These are phyloP conservation scores for Daldinia grandis DNA, from an alignment of 495 filamentous ascomycete species.

Conservation along the genomic window DNA sequence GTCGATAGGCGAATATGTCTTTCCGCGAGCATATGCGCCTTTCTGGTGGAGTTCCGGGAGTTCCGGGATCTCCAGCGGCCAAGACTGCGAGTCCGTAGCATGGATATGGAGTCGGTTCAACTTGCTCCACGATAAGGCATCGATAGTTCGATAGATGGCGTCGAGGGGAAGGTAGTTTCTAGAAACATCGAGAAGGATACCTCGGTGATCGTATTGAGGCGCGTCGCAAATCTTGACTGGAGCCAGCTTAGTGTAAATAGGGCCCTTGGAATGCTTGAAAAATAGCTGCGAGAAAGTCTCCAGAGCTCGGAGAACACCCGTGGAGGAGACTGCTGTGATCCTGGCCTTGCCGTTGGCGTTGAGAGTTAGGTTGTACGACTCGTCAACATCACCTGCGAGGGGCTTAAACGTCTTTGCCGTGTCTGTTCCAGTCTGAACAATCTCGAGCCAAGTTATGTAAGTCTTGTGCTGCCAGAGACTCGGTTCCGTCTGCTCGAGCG, in stretches of 20 bases:
- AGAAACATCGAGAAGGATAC: slow-evolving; percentile 76
- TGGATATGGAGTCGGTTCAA: slow-evolving; percentile 82
- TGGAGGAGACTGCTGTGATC: slow-evolving; percentile 68
- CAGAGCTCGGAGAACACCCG: slow-evolving; percentile 71
- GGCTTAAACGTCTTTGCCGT: slow-evolving; percentile 64
- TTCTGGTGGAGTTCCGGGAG: slow-evolving; percentile 72
- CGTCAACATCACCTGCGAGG: slow-evolving; percentile 69
- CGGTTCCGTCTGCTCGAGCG: slow-evolving; percentile 68
- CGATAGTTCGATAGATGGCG: slow-evolving; percentile 74
- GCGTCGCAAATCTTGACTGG: slow-evolving; percentile 72
- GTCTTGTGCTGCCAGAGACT: slow-evolving; percentile 49
- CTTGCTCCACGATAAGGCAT: slow-evolving; percentile 77
- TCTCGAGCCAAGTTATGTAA: slow-evolving; percentile 63
- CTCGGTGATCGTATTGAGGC: slow-evolving; percentile 75
- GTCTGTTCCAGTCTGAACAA: slow-evolving; percentile 66
- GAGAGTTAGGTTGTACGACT: slow-evolving; percentile 74
- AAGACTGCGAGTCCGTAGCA: slow-evolving; percentile 82
- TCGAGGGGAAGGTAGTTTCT: slow-evolving; percentile 69
- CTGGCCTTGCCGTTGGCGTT: slow-evolving; percentile 59
- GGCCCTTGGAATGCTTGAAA: slow-evolving; percentile 66
- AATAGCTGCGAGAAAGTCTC: slow-evolving; percentile 80
- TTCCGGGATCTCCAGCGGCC: slow-evolving; percentile 79
- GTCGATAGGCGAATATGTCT: slow-evolving; percentile 70
- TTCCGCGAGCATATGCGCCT: slow-evolving; percentile 69
- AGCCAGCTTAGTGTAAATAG: slow-evolving; percentile 70